These are phyloP conservation scores for Xylaria sp. DNA, from an alignment of 2,329 filamentous ascomycete species.

Conservation along the genomic window DNA sequence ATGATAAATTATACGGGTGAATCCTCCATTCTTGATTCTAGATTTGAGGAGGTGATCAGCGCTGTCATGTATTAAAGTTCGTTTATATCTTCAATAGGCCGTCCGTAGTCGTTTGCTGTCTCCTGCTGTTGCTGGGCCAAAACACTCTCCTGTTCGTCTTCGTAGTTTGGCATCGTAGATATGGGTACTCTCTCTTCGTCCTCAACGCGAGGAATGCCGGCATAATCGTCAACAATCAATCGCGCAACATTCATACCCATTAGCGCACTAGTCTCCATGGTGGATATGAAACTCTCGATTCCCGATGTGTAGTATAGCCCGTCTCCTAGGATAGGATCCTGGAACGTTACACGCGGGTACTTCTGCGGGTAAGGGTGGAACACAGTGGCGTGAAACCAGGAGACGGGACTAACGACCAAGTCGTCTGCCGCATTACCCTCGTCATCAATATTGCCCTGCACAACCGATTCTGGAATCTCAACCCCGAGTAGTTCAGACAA, in stretches of 20 bases:
- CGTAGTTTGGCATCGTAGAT: slow-evolving; percentile 16
- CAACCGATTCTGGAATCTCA: slow-evolving; percentile 57
- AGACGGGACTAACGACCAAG: slow-evolving; percentile 62
- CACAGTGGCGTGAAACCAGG: slow-evolving; percentile 79
- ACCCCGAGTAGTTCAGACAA: slow-evolving; percentile 63
- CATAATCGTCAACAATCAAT: slow-evolving; percentile 71
- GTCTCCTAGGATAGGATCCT: slow-evolving; percentile 75
- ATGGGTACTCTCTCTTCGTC: slow-evolving; percentile 13
- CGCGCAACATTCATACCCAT: slow-evolving; percentile 88
- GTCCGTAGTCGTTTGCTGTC: background rate
- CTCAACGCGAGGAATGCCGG: slow-evolving; percentile 30
- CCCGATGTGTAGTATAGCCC: slow-evolving; percentile 77
- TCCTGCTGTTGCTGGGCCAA: slow-evolving; percentile 20
- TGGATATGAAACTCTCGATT: slow-evolving; percentile 94
- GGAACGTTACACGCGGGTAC: slow-evolving; percentile 86
- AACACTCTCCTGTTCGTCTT: slow-evolving; percentile 31
- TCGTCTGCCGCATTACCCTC: slow-evolving; percentile 47
- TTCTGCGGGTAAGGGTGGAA: slow-evolving; percentile 90
- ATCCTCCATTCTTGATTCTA: too few relatives aligned
- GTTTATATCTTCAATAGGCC: background rate
- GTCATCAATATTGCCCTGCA: slow-evolving; percentile 32
- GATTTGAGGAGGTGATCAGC: background rate
- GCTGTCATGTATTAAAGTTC: slow-evolving; percentile 15
- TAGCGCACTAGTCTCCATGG: slow-evolving; percentile 95
- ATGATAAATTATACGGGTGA: too few relatives aligned